A percentile compares a stretch with the other conserved stretches of the same genome.
Conservation (phyloP, 257 asterid species). For the Nicotiana otophora region DNA sequence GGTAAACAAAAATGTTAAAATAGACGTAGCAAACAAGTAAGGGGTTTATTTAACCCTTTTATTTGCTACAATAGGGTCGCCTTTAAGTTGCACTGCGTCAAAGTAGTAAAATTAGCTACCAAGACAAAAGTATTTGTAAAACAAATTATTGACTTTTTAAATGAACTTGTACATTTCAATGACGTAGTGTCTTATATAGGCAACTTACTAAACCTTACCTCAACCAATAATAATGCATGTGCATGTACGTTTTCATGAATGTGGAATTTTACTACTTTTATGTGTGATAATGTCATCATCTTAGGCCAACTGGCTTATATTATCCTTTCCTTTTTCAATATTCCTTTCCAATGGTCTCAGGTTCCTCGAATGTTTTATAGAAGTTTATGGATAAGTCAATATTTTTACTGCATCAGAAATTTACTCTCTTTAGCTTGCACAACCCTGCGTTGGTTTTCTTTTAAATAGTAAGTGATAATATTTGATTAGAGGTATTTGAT, state of each 20-base stretch:
- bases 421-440: not conserved
- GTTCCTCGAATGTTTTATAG: not conserved
- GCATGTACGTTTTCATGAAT: not conserved
- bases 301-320: slow-evolving; percentile 4
- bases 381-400: not conserved
- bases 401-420: not conserved
- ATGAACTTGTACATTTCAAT: not conserved
- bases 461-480: no score
- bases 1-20: not conserved
- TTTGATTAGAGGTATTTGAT: no score
- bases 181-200: not conserved
- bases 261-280: slow-evolving; percentile 2
- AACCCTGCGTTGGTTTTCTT: no score
- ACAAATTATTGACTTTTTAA: not conserved
- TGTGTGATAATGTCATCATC: not conserved
- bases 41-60: not conserved
- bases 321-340: not conserved
- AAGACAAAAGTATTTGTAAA: not conserved
- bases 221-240: slow-evolving; percentile 5
- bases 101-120: not conserved
- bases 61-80: not conserved
- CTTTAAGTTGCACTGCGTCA: not conserved
- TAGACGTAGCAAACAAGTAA: no score
- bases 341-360: not conserved
- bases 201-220: not conserved